Base-by-base conservation (phyloP, 345 rosid species). In the Citrus unshiu region DNA sequence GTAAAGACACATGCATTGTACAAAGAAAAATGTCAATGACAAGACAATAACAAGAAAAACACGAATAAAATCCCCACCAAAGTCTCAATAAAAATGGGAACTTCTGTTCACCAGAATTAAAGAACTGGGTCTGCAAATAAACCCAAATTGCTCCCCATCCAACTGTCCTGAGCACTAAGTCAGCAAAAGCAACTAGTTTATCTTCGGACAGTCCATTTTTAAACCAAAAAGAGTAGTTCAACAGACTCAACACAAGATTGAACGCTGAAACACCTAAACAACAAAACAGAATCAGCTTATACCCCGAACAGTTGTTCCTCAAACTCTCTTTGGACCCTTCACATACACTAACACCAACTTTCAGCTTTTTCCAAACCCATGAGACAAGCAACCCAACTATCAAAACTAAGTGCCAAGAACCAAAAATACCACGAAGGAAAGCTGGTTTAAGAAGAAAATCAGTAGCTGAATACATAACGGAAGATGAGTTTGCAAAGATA, bases 41-140 rank as follows among this genome's bases (percentile, higher is more conserved):
- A 37, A 89, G 81, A 68, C 72, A 77, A 77, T 85, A 90, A 87
- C 86, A 84, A 22, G 91, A 89, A 79, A 87, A 63, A 64, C 79
- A 76, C 1, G 75, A 59, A 78, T 89, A 87, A 65, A 86, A 84
- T 2, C 82, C 89, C 88, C 86, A 90, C 92, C 90, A 89, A 76
- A 87, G 59, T 83, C 91, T 84, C 85, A 87, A 77, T 24, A 81
- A 64, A 74, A 81, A 34, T 3, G 87, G 84, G 51, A 86, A 86
- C 84, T 35, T 84, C 5, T 61, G 64, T 58, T 77, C 79, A 43
- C 77, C 70, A 24, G 80, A 71, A 77, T 63, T 63, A 16, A 74
- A 78, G 69, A 83, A 78, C 25, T 59, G 76, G 67, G 77, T 43
- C 54, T 82, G 75, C 72, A 90, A 57, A 74, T 82, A 85, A 61